Evolutionary conservation across 768 basidiomycete species (phyloP), one percentile per base, ranked within the genome.

Genomic region (Trametes gibbosa): DNA sequence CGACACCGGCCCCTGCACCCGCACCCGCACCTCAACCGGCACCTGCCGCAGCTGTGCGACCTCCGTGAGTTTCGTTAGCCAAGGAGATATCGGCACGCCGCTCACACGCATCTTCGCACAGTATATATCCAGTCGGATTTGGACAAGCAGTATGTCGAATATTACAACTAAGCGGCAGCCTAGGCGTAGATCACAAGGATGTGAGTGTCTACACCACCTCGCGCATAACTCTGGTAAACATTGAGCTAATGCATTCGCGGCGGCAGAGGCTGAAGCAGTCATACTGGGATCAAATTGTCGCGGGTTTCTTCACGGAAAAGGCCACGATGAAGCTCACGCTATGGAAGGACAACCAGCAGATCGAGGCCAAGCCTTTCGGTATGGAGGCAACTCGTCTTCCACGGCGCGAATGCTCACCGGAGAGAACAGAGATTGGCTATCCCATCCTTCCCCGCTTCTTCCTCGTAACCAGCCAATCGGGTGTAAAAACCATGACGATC

Each of bases 301-400:
- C 78, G 49, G 83, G 86, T 27, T 92, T 85, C 63, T 93, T 92
- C 67, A 82, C 83, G 9, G 79, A 84, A 2, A 82, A 83, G 58
- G 87, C 89, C 21, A 72, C 82, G 46, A 84, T 92, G 83, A 89
- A 85, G 69, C 79, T 93, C 64, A 92, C 89, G 2, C 73, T 93
- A n/a, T 92, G 91, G 91, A 90, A 90, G 69, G 90, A 92, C 70
- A 91, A 89, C 65, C 83, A 85, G 68, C 81, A 78, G 65, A 81
- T 78, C 24, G 92, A 92, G 68, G 90, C 90, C 32, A 93, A 91
- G 66, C 87, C 87, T 9, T 92, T 94, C 65, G 90, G 91, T 92
- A 54, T 48, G 87, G 75, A 34, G 16, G 12, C 19, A 13, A 16
- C 39, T 24, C 1, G n/a, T 34, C n/a, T 53, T 19, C 45, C 32